A percentile compares a stretch with the other conserved stretches of the same genome.
phyloP scores from a whole-genome alignment of 1,284 basidiomycete species.

The Stereum hirsutum region DNA sequence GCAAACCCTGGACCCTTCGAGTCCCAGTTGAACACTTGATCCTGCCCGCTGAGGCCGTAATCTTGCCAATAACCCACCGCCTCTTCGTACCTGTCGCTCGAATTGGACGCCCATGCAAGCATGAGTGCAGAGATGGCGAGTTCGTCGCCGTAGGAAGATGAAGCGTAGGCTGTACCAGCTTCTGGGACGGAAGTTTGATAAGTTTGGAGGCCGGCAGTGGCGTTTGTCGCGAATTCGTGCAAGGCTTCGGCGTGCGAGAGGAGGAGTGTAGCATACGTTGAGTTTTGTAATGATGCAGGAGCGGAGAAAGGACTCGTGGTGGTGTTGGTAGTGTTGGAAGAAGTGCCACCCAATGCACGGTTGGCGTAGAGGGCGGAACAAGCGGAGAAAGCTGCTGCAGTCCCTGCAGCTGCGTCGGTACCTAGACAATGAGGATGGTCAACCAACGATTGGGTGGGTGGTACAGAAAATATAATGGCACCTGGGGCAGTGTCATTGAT shows the following conservation, averaged over 20 bases:
- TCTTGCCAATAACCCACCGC: constrained; percentile 57
- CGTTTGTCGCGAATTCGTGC: constrained; percentile 64
- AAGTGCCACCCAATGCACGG: constrained; percentile 24
- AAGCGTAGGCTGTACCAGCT: constrained; percentile 60
- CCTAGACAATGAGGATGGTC: constrained; percentile 45
- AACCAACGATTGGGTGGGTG: background rate
- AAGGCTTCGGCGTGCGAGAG: constrained; percentile 68
- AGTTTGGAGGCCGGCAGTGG: constrained; percentile 41
- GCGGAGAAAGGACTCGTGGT: constrained; percentile 33
- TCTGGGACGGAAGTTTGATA: constrained; percentile 64
- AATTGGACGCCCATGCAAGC: constrained; percentile 65
- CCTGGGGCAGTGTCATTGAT: constrained; percentile 50
- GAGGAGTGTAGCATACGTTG: constrained; percentile 62
- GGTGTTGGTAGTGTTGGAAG: no score
- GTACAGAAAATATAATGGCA: background rate
- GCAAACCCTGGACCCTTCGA: constrained; percentile 69
- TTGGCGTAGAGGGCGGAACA: constrained; percentile 74
- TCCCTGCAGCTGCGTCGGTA: constrained; percentile 80
- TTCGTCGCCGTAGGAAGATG: constrained; percentile 65
- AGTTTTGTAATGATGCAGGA: constrained; percentile 64
- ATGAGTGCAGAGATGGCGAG: constrained; percentile 69
- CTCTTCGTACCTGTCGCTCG: constrained; percentile 50
- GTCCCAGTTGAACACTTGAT: constrained; percentile 85
- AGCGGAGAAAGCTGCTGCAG: constrained; percentile 80
- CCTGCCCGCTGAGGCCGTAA: constrained; percentile 42